Base-by-base conservation (phyloP, 495 filamentous ascomycete species). In the Neurospora africana region DNA sequence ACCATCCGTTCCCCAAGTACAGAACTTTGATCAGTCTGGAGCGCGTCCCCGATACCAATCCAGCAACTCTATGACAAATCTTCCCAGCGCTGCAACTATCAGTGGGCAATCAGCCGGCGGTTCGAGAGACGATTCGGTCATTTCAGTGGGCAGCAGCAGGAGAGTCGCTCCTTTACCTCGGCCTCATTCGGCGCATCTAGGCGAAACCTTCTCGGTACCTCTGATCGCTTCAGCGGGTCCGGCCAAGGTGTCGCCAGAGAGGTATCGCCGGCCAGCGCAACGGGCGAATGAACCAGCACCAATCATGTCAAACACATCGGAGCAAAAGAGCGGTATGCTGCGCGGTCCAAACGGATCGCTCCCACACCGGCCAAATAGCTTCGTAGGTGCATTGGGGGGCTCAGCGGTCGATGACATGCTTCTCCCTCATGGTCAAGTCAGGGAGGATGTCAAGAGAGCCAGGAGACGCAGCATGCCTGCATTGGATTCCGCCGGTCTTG, bases 391-490 rank as follows among this genome's bases (percentile, higher is more conserved):
- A 19, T 41, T 77, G 67, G 70, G 79, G 17, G 79, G 79, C 41
- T 76, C 81, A 35, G 79, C 83, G 69, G 76, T 83, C 71, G 88
- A 90, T 77, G 88, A 90, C 72, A 84, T 86, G 78, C 83, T 81
- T 43, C 74, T 89, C 53, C 77, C 83, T 43, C 83, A 80, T 58
- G 83, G 80, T 40, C 75, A 79, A 17, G 61, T 80, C 40, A 83
- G 86, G 21, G 93, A 95, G 68, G 83, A 89, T 68, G 87, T 90
- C 11, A 92, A 92, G 79, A 87, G 91, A 73, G 92, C 93, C 82
- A 85, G 94, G 73, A 88, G 94, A 76, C 87, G 93, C 70, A 97
- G 94, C 78, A 87, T 94, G 84, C 91, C 92, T 71, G 91, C 88
- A 68, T 86, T 97, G 76, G 93, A 95, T 82, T 87, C 89, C 75